Conservation (phyloP, 805 yeast species). For the Zygosaccharomyces pseudorouxii region DNA sequence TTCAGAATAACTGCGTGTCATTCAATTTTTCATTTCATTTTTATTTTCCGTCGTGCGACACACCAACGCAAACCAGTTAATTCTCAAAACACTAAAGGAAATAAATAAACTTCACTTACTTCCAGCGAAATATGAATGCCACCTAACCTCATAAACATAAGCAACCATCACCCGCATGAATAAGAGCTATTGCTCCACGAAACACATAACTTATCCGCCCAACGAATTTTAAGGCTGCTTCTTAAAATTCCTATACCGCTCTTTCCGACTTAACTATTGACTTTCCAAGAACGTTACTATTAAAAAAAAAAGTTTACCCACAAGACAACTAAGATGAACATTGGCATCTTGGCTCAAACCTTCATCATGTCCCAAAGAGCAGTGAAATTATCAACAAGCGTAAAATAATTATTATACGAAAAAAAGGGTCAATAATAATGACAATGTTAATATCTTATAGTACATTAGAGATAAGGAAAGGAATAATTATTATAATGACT, state of each 20-base stretch:
- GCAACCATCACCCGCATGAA: no score
- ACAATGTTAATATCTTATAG: background rate
- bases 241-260: no score
- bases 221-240: no score
- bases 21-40: background rate
- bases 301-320: no score
- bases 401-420: background rate
- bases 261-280: no score
- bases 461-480: background rate
- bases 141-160: no score
- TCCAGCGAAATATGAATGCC: no score
- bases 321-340: background rate
- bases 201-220: no score
- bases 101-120: no score
- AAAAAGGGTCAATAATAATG: background rate
- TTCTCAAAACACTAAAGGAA: no score
- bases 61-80: background rate
- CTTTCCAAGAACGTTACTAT: no score
- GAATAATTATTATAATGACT: background rate
- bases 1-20: background rate
- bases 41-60: background rate
- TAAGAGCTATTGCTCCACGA: no score
- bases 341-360: background rate
- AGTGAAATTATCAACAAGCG: background rate
- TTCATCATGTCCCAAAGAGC: background rate